Percentiles rank a stretch among this genome's conserved stretches.
Conservation (phyloP, 495 filamentous ascomycete species). For the Talaromyces liani region DNA sequence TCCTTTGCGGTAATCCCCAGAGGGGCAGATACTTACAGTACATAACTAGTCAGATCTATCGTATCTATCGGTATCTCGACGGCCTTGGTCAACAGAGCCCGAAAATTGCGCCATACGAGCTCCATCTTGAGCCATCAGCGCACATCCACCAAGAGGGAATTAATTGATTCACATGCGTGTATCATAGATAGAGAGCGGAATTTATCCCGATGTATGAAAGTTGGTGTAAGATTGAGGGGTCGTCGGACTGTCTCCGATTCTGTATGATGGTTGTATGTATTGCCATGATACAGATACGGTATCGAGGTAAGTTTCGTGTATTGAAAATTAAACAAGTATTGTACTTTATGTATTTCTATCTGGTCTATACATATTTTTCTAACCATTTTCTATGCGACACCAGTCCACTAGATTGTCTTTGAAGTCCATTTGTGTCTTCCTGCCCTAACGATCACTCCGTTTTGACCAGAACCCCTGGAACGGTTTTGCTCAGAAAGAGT, state of each 20-base stretch:
- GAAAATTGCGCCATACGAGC: slow-evolving; percentile 4
- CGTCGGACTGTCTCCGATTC: neutral
- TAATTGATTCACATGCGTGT: neutral
- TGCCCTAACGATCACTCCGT: neutral
- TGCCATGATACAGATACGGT: neutral
- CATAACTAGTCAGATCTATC: neutral
- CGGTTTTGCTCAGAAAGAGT: neutral
- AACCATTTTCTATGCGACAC: neutral
- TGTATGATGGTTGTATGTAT: neutral
- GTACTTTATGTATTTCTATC: neutral
- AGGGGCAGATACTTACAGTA: neutral
- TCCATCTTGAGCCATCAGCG: slow-evolving; percentile 1
- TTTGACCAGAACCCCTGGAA: neutral
- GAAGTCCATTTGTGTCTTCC: neutral
- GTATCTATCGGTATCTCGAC: neutral
- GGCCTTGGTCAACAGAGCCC: neutral
- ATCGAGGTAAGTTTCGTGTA: neutral
- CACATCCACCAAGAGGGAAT: neutral
- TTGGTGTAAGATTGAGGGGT: neutral
- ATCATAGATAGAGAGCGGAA: neutral
- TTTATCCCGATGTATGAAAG: neutral
- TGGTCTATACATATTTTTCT: neutral
- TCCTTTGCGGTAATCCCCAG: neutral
- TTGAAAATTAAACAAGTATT: neutral
- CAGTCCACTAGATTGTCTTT: neutral